phyloP scores from a whole-genome alignment of 768 basidiomycete genomes.

The Calocybe indica region DNA sequence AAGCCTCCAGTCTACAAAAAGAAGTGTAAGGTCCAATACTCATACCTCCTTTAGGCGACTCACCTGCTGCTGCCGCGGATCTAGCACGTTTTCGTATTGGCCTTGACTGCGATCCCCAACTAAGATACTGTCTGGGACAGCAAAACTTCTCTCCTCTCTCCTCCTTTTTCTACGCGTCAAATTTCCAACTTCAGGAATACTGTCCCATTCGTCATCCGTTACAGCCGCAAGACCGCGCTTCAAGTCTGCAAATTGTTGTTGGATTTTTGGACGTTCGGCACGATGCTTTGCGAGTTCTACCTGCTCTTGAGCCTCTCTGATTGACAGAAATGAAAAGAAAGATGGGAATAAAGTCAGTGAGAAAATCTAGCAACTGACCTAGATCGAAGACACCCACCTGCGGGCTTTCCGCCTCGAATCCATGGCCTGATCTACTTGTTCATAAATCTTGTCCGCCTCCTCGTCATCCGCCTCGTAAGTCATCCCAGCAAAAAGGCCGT shows the following conservation, averaged over 20 bases:
- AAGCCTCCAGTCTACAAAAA: slow-evolving; percentile 54
- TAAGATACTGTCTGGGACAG: slow-evolving; percentile 89
- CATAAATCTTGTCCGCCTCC: slow-evolving; percentile 95
- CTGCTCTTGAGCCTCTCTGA: slow-evolving; percentile 25
- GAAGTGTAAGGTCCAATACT: too few species aligned
- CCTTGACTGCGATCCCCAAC: slow-evolving; percentile 76
- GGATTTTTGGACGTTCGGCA: slow-evolving; percentile 88
- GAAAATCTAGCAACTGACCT: slow-evolving; percentile 22
- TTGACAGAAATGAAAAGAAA: slow-evolving; percentile 13
- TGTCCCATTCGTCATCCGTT: slow-evolving; percentile 92
- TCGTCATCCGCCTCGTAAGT: slow-evolving; percentile 97
- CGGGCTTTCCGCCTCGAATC: slow-evolving; percentile 76
- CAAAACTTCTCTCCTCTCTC: slow-evolving; percentile 80
- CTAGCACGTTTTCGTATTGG: slow-evolving; percentile 75
- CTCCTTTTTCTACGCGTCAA: slow-evolving; percentile 87
- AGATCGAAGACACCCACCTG: slow-evolving; percentile 57
- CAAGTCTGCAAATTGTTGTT: slow-evolving; percentile 92
- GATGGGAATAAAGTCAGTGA: slow-evolving; percentile 12
- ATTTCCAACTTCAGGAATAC: slow-evolving; percentile 93
- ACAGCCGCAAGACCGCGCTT: slow-evolving; percentile 86
- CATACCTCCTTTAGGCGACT: slow-evolving; percentile 10
- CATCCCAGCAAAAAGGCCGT: slow-evolving; percentile 91
- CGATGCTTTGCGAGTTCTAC: slow-evolving; percentile 53
- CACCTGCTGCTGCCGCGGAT: slow-evolving; percentile 72
- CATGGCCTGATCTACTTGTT: slow-evolving; percentile 86